Evolutionary conservation across 2,329 filamentous ascomycete genomes (phyloP).

Genomic region (Cercospora citrullina): DNA sequence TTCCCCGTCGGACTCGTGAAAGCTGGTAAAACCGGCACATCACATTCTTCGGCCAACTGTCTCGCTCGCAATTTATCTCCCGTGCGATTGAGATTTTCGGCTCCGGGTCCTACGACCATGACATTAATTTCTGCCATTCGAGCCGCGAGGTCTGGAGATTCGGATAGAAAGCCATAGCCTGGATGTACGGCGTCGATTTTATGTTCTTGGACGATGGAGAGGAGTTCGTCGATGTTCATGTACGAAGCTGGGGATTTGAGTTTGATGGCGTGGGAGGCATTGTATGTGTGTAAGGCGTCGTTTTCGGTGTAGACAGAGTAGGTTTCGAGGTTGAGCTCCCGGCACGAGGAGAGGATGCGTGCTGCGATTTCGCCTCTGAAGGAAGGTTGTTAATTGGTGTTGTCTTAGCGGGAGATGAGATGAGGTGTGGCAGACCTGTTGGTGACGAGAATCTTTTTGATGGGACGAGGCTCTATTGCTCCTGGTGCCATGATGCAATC

Average conservation of each 20-base stretch:
- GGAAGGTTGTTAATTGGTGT: not conserved
- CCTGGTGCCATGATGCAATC: not conserved
- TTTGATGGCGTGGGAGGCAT: constrained; percentile 54
- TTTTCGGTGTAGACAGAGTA: constrained; percentile 57
- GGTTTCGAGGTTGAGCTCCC: constrained; percentile 59
- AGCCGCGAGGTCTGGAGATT: constrained; percentile 53
- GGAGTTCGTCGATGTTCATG: constrained; percentile 52
- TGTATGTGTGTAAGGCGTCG: constrained; percentile 56
- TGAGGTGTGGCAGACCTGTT: constrained; percentile 28
- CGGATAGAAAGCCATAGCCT: constrained; percentile 64
- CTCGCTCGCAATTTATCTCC: constrained; percentile 59
- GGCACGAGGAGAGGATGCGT: constrained; percentile 59
- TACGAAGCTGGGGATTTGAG: constrained; percentile 56
- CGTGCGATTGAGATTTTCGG: constrained; percentile 58
- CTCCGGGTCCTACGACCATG: constrained; percentile 56
- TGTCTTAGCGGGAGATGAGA: constrained; percentile 8
- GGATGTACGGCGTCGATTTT: constrained; percentile 59
- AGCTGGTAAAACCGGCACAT: constrained; percentile 55
- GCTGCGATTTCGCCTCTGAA: constrained; percentile 64
- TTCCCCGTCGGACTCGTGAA: constrained; percentile 47
- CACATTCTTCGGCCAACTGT: constrained; percentile 52
- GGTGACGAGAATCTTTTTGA: constrained; percentile 35
- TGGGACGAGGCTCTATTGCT: constrained; percentile 26
- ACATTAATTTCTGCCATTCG: constrained; percentile 51
- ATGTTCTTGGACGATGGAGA: constrained; percentile 52